Percentiles rank a stretch among this genome's conserved stretches.
Evolutionary conservation across 1,284 basidiomycete genomes (phyloP).

Genomic region (Entoloma clypeatum): DNA sequence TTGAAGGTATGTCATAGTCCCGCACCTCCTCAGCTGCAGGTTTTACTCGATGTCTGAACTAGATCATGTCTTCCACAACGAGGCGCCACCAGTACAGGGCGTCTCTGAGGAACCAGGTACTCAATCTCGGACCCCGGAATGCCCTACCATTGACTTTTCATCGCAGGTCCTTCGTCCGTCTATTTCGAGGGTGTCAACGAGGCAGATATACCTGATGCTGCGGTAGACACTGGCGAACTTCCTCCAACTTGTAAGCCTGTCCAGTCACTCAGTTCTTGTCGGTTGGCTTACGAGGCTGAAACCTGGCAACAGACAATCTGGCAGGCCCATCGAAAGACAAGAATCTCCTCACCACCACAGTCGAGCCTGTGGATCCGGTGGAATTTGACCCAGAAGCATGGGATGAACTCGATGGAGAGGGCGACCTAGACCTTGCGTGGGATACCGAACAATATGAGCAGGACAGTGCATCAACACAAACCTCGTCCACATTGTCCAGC

Average conservation of each 20-base stretch:
- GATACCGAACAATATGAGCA: slow-evolving; percentile 27
- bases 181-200: slow-evolving; percentile 6
- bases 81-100: neutral
- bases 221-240: too few species aligned
- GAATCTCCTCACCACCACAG: neutral
- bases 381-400: slow-evolving; percentile 21
- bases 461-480: slow-evolving; percentile 31
- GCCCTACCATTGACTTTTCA: neutral
- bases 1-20: too few species aligned
- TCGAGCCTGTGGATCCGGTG: slow-evolving; percentile 2
- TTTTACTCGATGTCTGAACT: neutral
- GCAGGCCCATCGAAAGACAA: neutral
- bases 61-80: neutral
- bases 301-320: too few species aligned
- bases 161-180: slow-evolving; percentile 3
- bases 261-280: too few species aligned
- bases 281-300: too few species aligned
- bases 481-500: slow-evolving; percentile 45
- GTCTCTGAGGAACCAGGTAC: slow-evolving; percentile 11
- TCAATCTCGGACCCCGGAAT: too few species aligned
- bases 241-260: too few species aligned
- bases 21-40: neutral
- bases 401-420: slow-evolving; percentile 41
- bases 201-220: too few species aligned
- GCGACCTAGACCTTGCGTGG: slow-evolving; percentile 31